Percentiles rank a stretch among this genome's conserved stretches.
phyloP scores from a whole-genome alignment of 495 filamentous ascomycete species.

The Penicillium atrosanguineum region DNA sequence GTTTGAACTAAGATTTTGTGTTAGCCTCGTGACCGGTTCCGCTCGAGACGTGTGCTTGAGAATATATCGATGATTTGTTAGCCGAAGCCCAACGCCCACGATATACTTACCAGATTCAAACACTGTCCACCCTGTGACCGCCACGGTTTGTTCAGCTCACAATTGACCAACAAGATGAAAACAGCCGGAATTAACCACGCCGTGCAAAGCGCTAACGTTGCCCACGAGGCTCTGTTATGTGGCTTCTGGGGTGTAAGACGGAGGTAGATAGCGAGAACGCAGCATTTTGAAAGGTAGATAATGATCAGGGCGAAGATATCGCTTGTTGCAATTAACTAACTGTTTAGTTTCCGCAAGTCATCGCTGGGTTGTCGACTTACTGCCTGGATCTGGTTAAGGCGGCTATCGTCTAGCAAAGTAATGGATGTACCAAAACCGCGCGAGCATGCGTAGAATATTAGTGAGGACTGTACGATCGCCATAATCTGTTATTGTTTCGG shows the following conservation, averaged over 20 bases:
- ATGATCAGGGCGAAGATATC: slow-evolving; percentile 45
- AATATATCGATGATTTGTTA: not conserved
- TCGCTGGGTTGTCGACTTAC: slow-evolving; percentile 15
- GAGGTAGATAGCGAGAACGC: slow-evolving; percentile 45
- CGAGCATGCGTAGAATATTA: slow-evolving; percentile 35
- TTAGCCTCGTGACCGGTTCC: not conserved
- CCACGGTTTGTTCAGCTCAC: slow-evolving; percentile 42
- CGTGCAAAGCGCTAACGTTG: slow-evolving; percentile 33
- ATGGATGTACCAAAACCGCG: slow-evolving; percentile 43
- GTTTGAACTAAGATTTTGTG: slow-evolving; percentile 24
- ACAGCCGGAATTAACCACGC: slow-evolving; percentile 36
- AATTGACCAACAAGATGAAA: slow-evolving; percentile 37
- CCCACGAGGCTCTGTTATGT: slow-evolving; percentile 38
- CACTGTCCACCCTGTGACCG: slow-evolving; percentile 31
- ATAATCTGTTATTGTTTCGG: slow-evolving; percentile 24
- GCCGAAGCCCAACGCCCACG: not conserved
- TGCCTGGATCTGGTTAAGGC: slow-evolving; percentile 35
- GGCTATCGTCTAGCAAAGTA: slow-evolving; percentile 25
- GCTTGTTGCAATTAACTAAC: slow-evolving; percentile 35
- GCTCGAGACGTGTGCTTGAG: not conserved
- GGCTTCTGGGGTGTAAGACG: slow-evolving; percentile 44
- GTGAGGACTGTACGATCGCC: slow-evolving; percentile 32
- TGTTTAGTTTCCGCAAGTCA: slow-evolving; percentile 2
- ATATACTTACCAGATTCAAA: slow-evolving; percentile 31
- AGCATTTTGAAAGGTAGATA: slow-evolving; percentile 47